Evolutionary conservation across 208 protist species (phyloP).

Genomic region (Wallacemonas sp.): DNA sequence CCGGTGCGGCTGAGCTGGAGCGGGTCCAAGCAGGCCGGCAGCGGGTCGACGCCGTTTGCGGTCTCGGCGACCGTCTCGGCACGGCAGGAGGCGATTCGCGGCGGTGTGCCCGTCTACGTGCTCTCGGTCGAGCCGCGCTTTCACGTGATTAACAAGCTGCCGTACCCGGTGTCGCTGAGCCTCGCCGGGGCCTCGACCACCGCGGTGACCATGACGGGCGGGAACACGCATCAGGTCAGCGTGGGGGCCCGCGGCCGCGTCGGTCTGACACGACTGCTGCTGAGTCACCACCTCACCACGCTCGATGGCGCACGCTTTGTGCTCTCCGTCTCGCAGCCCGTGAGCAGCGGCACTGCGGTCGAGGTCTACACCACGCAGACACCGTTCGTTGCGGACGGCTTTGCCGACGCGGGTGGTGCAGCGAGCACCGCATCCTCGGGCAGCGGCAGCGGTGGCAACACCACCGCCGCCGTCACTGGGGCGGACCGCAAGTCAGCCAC

Average conservation of each 20-base stretch:
- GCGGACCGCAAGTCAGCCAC: conserved; percentile 1
- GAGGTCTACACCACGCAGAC: conserved; percentile 10
- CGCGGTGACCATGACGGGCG: conserved; percentile 23
- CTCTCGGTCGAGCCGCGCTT: conserved; percentile 68
- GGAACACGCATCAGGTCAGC: conserved; percentile 13
- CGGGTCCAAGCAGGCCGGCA: background rate
- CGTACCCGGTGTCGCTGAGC: conserved; percentile 52
- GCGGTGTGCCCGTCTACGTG: conserved; percentile 67
- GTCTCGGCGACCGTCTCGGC: conserved; percentile 30
- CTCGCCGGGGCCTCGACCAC: conserved; percentile 28
- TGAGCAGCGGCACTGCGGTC: background rate
- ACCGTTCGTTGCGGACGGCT: conserved; percentile 10
- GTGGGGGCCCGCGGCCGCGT: conserved; percentile 3
- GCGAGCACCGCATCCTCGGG: background rate
- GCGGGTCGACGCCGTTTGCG: background rate
- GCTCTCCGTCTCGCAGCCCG: background rate
- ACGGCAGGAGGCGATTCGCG: conserved; percentile 60
- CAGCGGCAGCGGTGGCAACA: conserved; percentile 18
- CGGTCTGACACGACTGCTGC: conserved; percentile 7
- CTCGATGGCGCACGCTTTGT: background rate
- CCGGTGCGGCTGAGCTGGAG: conserved; percentile 14
- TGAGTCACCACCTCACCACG: background rate
- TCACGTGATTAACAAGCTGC: conserved; percentile 72
- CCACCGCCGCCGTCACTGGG: too few relatives aligned
- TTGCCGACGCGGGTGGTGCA: conserved; percentile 1